Percentiles rank a stretch among this genome's conserved stretches.
These are phyloP conservation scores for Yamadazyma buinensis DNA, from an alignment of 1,139 yeast genomes.

Conservation along the genomic window DNA sequence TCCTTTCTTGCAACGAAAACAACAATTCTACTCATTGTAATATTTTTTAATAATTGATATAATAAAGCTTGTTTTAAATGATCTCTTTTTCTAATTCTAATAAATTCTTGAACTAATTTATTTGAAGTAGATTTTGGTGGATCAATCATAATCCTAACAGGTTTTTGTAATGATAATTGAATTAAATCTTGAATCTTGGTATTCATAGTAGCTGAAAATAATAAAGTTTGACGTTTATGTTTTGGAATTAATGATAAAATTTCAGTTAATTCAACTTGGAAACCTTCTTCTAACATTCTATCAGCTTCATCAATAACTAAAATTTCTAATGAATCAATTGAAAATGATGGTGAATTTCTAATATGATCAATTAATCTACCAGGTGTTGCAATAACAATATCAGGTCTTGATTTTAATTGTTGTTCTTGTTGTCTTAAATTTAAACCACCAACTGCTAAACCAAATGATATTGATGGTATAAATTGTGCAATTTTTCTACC, in stretches of 20 bases:
- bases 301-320: constrained; percentile 97
- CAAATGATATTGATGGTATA: constrained; percentile 73
- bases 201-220: constrained; percentile 98
- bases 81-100: constrained; percentile 89
- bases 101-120: constrained; percentile 87
- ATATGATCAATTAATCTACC: constrained; percentile 97
- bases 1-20: constrained; percentile 91
- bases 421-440: constrained; percentile 94
- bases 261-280: constrained; percentile 90
- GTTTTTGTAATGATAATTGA: constrained; percentile 80
- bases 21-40: constrained; percentile 67
- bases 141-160: constrained; percentile 92
- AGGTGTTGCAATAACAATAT: constrained; percentile 94
- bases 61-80: constrained; percentile 77
- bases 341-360: constrained; percentile 89
- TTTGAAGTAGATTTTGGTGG: constrained; percentile 93
- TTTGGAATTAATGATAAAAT: constrained; percentile 82
- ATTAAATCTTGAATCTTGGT: constrained; percentile 84
- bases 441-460: constrained; percentile 97
- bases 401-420: constrained; percentile 87
- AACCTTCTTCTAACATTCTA: constrained; percentile 98
- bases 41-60: constrained; percentile 61
- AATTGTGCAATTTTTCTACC: constrained; percentile 80
- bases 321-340: constrained; percentile 86
- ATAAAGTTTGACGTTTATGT: constrained; percentile 81